Evolutionary conservation across 2,329 filamentous ascomycete genomes (phyloP).

Genomic region (Cladosporium austrohemisphaericum): DNA sequence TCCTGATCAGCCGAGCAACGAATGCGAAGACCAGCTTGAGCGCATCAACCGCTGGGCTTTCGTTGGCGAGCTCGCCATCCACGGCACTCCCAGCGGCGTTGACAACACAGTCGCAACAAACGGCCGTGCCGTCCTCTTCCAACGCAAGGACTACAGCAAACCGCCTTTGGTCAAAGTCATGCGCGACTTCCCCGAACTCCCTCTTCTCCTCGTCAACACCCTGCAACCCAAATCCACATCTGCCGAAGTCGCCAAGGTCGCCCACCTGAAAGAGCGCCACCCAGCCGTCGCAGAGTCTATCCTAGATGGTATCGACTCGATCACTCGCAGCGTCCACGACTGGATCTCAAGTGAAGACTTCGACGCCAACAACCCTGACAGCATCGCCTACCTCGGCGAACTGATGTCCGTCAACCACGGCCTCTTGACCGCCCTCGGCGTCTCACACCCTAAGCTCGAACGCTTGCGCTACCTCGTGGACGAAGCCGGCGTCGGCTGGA

Average conservation of each 20-base stretch:
- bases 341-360: constrained; percentile 59
- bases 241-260: constrained; percentile 83
- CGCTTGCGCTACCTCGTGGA: constrained; percentile 88
- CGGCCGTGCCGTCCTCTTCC: constrained; percentile 90
- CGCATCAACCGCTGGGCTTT: constrained; percentile 98
- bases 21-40: constrained; percentile 86
- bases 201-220: constrained; percentile 85
- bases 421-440: constrained; percentile 81
- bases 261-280: constrained; percentile 64
- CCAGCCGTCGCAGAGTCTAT: constrained; percentile 76
- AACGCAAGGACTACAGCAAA: constrained; percentile 66
- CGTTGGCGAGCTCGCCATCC: constrained; percentile 94
- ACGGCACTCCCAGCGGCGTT: constrained; percentile 92
- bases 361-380: constrained; percentile 59
- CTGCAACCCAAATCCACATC: constrained; percentile 81
- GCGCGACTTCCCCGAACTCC: constrained; percentile 86
- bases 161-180: constrained; percentile 74
- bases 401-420: constrained; percentile 94
- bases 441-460: constrained; percentile 91
- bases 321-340: constrained; percentile 57
- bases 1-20: constrained; percentile 80
- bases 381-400: constrained; percentile 73
- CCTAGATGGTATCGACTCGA: constrained; percentile 77
- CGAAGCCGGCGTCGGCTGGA: constrained; percentile 87
- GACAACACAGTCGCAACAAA: constrained; percentile 95